These are phyloP conservation scores for Pseudocercospora musae DNA, from an alignment of 2,329 filamentous ascomycete species.

Conservation along the genomic window DNA sequence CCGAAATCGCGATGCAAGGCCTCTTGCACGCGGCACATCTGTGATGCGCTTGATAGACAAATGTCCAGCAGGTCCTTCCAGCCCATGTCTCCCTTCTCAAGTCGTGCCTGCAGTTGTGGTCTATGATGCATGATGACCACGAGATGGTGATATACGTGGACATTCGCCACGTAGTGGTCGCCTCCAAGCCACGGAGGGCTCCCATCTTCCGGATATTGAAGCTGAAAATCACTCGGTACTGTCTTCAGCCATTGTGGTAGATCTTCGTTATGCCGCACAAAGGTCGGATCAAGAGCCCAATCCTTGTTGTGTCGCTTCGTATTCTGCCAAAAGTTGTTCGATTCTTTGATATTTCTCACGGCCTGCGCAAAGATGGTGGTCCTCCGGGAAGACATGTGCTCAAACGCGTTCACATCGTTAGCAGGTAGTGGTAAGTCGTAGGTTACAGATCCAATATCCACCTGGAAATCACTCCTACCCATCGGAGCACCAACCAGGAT, in stretches of 20 bases:
- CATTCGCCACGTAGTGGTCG: constrained; percentile 82
- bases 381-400: constrained; percentile 75
- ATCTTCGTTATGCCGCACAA: constrained; percentile 74
- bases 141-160: constrained; percentile 86
- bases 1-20: constrained; percentile 73
- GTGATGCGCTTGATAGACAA: constrained; percentile 80
- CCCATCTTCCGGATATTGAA: constrained; percentile 74
- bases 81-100: constrained; percentile 71
- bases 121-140: constrained; percentile 82
- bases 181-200: constrained; percentile 74
- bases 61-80: constrained; percentile 89
- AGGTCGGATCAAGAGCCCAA: constrained; percentile 82
- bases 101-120: constrained; percentile 71
- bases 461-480: constrained; percentile 71
- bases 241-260: constrained; percentile 73
- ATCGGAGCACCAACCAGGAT: constrained; percentile 92
- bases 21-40: constrained; percentile 82
- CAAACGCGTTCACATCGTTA: constrained; percentile 67
- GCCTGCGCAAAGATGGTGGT: constrained; percentile 78
- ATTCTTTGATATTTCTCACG: constrained; percentile 72
- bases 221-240: constrained; percentile 72
- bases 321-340: constrained; percentile 70
- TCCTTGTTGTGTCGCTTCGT: constrained; percentile 74
- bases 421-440: constrained; percentile 63
- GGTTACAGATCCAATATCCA: constrained; percentile 73